phyloP scores from a whole-genome alignment of 1,284 basidiomycete species.

The Moniliophthora roreri region DNA sequence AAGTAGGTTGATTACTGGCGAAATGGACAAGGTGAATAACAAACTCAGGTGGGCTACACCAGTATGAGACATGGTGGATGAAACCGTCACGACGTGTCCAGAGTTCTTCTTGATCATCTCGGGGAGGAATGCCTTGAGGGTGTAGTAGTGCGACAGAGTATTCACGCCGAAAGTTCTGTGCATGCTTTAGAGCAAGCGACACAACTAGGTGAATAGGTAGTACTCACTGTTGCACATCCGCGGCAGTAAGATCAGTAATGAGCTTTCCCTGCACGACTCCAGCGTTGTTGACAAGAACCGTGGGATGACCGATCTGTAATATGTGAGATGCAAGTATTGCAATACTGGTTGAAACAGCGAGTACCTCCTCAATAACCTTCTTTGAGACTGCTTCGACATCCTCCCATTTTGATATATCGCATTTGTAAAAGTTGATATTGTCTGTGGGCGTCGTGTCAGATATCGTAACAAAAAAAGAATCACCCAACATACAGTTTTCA shows the following conservation, averaged over 20 bases:
- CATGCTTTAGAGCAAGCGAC: slow-evolving; percentile 7
- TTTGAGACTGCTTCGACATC: slow-evolving; percentile 75
- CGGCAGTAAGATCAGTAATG: slow-evolving; percentile 74
- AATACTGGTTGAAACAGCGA: slow-evolving; percentile 14
- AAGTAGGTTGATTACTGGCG: too few relatives aligned
- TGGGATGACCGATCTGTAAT: slow-evolving; percentile 81
- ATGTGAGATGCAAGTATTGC: not conserved
- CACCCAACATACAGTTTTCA: slow-evolving; percentile 61
- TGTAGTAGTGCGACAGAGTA: slow-evolving; percentile 88
- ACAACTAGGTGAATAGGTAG: not conserved
- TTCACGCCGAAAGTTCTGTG: slow-evolving; percentile 89
- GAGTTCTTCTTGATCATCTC: slow-evolving; percentile 74
- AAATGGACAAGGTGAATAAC: slow-evolving; percentile 26
- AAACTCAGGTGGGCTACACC: slow-evolving; percentile 81
- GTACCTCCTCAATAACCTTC: slow-evolving; percentile 73
- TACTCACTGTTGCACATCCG: slow-evolving; percentile 79
- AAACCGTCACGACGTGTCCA: slow-evolving; percentile 88
- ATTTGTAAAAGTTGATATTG: slow-evolving; percentile 81
- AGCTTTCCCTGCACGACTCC: slow-evolving; percentile 92
- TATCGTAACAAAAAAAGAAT: not conserved
- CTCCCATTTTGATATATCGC: slow-evolving; percentile 87
- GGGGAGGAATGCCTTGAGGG: slow-evolving; percentile 91
- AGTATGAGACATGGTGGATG: slow-evolving; percentile 77
- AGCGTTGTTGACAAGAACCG: slow-evolving; percentile 93
- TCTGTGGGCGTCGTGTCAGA: slow-evolving; percentile 38